Evolutionary conservation across 2,329 filamentous ascomycete species (phyloP).

Genomic region (Ophiostoma australiae): DNA sequence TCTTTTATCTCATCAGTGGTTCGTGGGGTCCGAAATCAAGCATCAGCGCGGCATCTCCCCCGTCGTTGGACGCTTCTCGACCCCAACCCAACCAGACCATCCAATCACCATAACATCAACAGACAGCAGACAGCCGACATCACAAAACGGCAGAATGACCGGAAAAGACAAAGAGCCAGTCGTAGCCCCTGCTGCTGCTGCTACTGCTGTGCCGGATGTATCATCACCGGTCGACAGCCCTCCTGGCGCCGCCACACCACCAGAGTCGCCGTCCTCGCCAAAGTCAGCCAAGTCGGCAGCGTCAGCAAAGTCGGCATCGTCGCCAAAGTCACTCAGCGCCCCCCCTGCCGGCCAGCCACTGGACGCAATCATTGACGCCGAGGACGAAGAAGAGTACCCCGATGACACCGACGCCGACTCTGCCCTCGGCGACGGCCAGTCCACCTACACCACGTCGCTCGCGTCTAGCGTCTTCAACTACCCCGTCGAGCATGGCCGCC

Average conservation of each 20-base stretch:
- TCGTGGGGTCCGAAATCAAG: neutral
- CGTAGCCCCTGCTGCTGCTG: neutral
- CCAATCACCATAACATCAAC: neutral
- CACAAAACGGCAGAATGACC: neutral
- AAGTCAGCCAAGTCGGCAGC: neutral
- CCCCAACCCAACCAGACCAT: neutral
- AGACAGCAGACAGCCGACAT: neutral
- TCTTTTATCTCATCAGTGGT: neutral
- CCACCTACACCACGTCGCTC: constrained; percentile 31
- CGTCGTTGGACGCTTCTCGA: neutral
- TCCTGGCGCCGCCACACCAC: neutral
- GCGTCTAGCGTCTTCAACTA: constrained; percentile 32
- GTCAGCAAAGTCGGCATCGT: neutral
- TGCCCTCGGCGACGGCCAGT: constrained; percentile 21
- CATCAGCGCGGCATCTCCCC: neutral
- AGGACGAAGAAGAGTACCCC: constrained; percentile 19
- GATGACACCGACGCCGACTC: constrained; percentile 23
- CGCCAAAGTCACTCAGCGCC: neutral
- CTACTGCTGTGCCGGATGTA: neutral
- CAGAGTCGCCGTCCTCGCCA: neutral
- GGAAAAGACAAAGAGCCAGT: neutral
- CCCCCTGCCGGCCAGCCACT: neutral
- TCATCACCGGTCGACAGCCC: neutral
- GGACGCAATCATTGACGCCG: constrained; percentile 19
- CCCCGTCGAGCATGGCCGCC: constrained; percentile 36